Conservation (phyloP, 306 rosid genomes). For the Purshia tridentata region DNA sequence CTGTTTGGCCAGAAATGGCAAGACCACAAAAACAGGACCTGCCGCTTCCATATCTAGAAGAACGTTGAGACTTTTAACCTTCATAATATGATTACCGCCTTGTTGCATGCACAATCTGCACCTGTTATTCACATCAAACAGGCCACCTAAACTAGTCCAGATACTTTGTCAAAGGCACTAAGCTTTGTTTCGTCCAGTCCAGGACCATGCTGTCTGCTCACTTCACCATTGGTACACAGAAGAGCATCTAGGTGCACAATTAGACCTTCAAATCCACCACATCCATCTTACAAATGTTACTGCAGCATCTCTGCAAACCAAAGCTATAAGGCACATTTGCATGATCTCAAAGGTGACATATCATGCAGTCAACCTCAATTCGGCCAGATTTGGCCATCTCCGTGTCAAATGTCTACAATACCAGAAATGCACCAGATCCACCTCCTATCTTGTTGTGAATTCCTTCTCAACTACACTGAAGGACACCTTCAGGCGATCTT, state of each 20-base stretch:
- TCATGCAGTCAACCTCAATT: background rate
- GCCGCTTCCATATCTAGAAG: background rate
- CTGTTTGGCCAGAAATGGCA: constrained; percentile 15
- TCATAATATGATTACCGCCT: background rate
- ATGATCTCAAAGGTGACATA: background rate
- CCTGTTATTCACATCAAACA: background rate
- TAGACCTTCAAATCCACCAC: constrained; percentile 11
- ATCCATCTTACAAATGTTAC: background rate
- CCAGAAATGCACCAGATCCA: constrained; percentile 1
- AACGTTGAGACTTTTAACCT: background rate
- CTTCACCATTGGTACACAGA: background rate
- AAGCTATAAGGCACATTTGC: background rate
- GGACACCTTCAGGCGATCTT: constrained; percentile 45
- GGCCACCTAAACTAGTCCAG: background rate
- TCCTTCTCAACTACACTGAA: constrained; percentile 70
- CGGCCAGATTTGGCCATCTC: background rate
- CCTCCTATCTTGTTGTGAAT: constrained; percentile 36
- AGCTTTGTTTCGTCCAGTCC: background rate
- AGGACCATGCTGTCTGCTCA: background rate
- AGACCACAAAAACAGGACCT: constrained; percentile 20
- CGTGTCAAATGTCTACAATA: constrained; percentile 17
- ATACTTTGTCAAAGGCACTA: background rate
- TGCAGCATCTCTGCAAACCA: constrained; percentile 12
- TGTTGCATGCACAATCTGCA: constrained; percentile 12
- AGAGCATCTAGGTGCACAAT: background rate